Conservation (phyloP, 208 protist genomes). For the Novymonas esmeraldas region DNA sequence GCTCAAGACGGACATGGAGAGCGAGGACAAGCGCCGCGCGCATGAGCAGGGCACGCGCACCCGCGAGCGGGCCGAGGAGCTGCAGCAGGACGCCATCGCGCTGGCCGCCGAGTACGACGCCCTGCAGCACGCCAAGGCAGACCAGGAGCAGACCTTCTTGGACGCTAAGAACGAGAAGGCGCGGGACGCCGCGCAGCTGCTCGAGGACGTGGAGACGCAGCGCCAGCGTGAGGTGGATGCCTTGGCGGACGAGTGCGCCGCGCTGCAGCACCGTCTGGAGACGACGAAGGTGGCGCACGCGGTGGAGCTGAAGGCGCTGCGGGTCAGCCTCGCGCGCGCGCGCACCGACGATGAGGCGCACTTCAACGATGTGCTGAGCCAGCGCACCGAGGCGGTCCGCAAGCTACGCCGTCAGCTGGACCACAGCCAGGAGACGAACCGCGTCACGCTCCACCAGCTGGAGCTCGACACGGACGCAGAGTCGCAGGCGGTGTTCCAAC, state of each 20-base stretch:
- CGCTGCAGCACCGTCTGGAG: conserved; percentile 75
- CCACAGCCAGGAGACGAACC: conserved; percentile 76
- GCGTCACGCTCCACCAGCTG: conserved; percentile 88
- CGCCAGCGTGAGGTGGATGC: conserved; percentile 90
- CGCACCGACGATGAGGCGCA: conserved; percentile 67
- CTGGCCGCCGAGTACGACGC: conserved; percentile 80
- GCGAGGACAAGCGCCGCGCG: conserved; percentile 93
- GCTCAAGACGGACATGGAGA: conserved; percentile 93
- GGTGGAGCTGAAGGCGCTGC: conserved; percentile 39
- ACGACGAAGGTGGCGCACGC: conserved; percentile 45
- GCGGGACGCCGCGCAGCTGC: conserved; percentile 56
- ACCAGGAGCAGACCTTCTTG: conserved; percentile 93
- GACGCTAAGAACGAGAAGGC: conserved; percentile 85
- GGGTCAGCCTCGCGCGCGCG: conserved; percentile 38
- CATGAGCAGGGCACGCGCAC: conserved; percentile 93
- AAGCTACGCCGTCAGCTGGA: conserved; percentile 71
- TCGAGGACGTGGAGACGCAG: conserved; percentile 81
- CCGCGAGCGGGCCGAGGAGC: conserved; percentile 91
- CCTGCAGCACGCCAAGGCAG: conserved; percentile 83
- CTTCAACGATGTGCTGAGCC: conserved; percentile 79
- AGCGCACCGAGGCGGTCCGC: conserved; percentile 59
- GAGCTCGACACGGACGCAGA: conserved; percentile 96
- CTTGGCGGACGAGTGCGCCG: conserved; percentile 75
- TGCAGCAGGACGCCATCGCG: conserved; percentile 75
- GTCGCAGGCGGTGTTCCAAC: conserved; percentile 82